These are phyloP conservation scores for Aristolochia californica DNA, from an alignment of 164 flowering plant genomes.

Conservation along the genomic window DNA sequence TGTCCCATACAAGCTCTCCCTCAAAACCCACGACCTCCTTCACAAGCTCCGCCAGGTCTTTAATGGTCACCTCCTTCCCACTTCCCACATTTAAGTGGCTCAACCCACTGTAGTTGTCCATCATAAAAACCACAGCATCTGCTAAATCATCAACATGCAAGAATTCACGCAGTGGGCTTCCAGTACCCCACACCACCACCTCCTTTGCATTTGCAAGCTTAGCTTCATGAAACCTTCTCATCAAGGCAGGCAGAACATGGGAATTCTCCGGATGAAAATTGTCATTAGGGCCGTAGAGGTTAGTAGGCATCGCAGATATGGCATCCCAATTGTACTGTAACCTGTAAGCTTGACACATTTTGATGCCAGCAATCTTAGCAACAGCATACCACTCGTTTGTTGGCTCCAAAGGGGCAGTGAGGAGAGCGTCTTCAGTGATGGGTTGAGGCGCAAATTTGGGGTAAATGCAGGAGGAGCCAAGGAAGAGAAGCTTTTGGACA, in stretches of 20 bases:
- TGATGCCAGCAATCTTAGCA: conserved; percentile 89
- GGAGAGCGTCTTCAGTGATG: conserved; percentile 58
- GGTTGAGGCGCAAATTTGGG: conserved; percentile 92
- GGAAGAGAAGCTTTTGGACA: conserved; percentile 61
- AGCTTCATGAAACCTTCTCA: conserved; percentile 85
- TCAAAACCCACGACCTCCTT: conserved; percentile 82
- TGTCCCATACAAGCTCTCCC: conserved; percentile 82
- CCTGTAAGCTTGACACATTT: conserved; percentile 78
- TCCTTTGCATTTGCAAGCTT: conserved; percentile 50
- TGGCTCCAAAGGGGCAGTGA: conserved; percentile 83
- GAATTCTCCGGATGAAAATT: conserved; percentile 92
- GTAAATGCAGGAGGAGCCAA: conserved; percentile 89
- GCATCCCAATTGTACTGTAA: conserved; percentile 66
- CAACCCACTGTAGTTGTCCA: conserved; percentile 69
- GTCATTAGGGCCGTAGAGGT: conserved; percentile 78
- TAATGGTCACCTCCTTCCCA: conserved; percentile 78
- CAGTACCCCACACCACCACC: conserved; percentile 93
- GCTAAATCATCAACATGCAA: conserved; percentile 92
- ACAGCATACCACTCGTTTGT: conserved; percentile 92
- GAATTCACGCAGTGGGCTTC: conserved; percentile 79
- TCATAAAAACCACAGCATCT: conserved; percentile 66
- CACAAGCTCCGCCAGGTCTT: conserved; percentile 76
- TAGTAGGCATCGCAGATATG: conserved; percentile 81
- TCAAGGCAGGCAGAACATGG: conserved; percentile 85
- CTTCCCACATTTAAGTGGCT: conserved; percentile 88